Evolutionary conservation across 768 basidiomycete genomes (phyloP), one percentile per base, ranked within the genome.

Genomic region (Tephrocybe sp.): DNA sequence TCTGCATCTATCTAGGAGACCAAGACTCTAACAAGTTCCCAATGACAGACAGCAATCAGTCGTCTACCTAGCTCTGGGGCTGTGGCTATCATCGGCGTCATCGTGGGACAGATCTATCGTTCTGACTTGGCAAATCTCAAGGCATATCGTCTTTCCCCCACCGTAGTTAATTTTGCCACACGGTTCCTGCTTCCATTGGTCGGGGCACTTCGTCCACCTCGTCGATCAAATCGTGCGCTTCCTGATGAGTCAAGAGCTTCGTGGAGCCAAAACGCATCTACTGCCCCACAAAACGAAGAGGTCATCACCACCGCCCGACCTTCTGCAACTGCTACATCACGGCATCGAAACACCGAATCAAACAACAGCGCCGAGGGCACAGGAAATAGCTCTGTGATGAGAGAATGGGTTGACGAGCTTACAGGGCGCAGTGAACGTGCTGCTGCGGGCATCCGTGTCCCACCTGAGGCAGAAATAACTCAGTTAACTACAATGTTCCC

Each of bases 401-500:
- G 84, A 43, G 86, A 88, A 61, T 89, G 87, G 88, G 85, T 91
- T 22, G 76, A 89, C 51, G 88, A 89, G 56, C 66, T 92, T 57
- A 89, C 88, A 1, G 88, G 89, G 5, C 68, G 83, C 47, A 64
- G 75, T 24, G 80, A 78, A 16, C 76, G 77, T 37, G 70, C 75
- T 16, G 74, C 70, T 39, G 65, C 79, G 25, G 82, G 83, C 18
- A 75, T 89, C 44, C 76, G 89, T 34, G 83, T 84, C 9, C 88
- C 91, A 1, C 77, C 77, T 21, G 88, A 92, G 28, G 72, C 79
- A 22, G 93, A 96, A 67, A 88, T 95, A 44, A 65, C 73, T 7
- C 83, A 89, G 39, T 59, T 95, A 46, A 79, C 80, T 38, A 76
- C 69, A 41, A 93, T 97, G 87, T 97, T 97, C 63, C 92, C 93